Conservation (phyloP, 2,329 filamentous ascomycete genomes). For the Sphaceloma murrayae region DNA sequence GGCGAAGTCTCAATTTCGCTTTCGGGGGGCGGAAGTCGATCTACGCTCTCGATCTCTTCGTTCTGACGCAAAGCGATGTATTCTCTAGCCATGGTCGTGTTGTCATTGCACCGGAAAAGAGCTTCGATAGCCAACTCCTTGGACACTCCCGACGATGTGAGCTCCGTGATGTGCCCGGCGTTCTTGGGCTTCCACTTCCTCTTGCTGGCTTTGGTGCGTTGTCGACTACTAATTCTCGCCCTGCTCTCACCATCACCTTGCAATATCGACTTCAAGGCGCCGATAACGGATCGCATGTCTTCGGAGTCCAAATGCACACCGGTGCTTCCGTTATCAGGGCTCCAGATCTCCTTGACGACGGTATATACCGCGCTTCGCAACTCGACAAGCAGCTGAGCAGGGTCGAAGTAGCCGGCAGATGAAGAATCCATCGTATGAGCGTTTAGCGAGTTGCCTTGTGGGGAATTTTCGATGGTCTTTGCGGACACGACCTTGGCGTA, state of each 20-base stretch:
- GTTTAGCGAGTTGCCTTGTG: conserved; percentile 46
- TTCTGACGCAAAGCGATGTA: conserved; percentile 53
- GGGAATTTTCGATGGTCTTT: conserved; percentile 71
- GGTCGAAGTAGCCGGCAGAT: conserved; percentile 52
- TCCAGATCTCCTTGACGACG: conserved; percentile 70
- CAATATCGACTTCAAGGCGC: conserved; percentile 70
- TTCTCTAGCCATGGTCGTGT: conserved; percentile 50
- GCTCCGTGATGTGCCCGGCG: conserved; percentile 34
- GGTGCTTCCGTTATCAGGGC: conserved; percentile 51
- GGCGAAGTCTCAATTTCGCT: conserved; percentile 18
- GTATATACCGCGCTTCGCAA: conserved; percentile 72
- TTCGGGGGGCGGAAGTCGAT: conserved; percentile 26
- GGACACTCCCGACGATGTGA: conserved; percentile 45
- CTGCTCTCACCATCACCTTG: conserved; percentile 65
- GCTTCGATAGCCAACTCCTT: conserved; percentile 64
- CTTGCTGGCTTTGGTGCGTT: conserved; percentile 36
- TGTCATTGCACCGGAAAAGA: conserved; percentile 70
- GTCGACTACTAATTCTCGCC: conserved; percentile 51
- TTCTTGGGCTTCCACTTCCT: conserved; percentile 46
- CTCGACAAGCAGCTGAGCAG: conserved; percentile 75
- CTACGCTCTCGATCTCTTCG: conserved; percentile 20
- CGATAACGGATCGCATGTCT: conserved; percentile 69
- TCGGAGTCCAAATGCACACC: conserved; percentile 70
- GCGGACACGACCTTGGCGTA: conserved; percentile 67
- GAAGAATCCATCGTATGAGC: conserved; percentile 44